Base-by-base conservation (phyloP, 768 basidiomycete species). In the Leccinum uliginosum region DNA sequence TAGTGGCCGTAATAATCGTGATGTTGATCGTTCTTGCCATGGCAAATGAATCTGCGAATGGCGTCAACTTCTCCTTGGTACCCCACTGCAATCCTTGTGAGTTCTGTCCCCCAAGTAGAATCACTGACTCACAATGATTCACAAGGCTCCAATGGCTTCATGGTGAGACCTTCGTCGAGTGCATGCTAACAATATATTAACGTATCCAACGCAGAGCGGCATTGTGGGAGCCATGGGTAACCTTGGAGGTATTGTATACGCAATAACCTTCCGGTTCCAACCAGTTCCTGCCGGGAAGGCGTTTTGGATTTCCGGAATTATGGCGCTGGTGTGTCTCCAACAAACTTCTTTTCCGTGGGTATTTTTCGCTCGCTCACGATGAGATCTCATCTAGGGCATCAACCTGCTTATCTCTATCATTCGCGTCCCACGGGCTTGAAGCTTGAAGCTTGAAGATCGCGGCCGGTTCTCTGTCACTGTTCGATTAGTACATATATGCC, bases 51-150 rank as follows among this genome's bases (percentile, higher is more conserved):
- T 66, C 75, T 12, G 80, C 71, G 0, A 82, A 82, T 58, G 81
- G 81, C 6, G 75, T 76, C 3, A 81, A 77, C 61, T 81, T 81
- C 59, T 68, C 78, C n/a, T 72, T 79, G 44, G 77, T 80, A 0
- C 80, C 80, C 0, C 80, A 80, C 59, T 78, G 78, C 65, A 79
- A 78, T 59, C 63, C 77, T 12, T 71, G 72, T 67, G 69, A 67
- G 61, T 73, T 17, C 29, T 12, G 8, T 29, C n/a, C n/a, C 27
- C 10, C 27, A n/a, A 24, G 10, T 21, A n/a, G 19, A 5, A 29
- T 27, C 3, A 55, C 12, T 19, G 6, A 49, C 23, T 10, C 9
- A 47, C n/a, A 27, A 15, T 23, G 11, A 8, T 51, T 34, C 15
- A 27, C 23, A 54, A 61, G 62, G 63, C 49, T 61, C 70, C 24